A percentile compares a stretch with the other conserved stretches of the same genome.
These are phyloP conservation scores for Pseudogymnoascus sp. DNA, from an alignment of 2,329 filamentous ascomycete species.

Conservation along the genomic window DNA sequence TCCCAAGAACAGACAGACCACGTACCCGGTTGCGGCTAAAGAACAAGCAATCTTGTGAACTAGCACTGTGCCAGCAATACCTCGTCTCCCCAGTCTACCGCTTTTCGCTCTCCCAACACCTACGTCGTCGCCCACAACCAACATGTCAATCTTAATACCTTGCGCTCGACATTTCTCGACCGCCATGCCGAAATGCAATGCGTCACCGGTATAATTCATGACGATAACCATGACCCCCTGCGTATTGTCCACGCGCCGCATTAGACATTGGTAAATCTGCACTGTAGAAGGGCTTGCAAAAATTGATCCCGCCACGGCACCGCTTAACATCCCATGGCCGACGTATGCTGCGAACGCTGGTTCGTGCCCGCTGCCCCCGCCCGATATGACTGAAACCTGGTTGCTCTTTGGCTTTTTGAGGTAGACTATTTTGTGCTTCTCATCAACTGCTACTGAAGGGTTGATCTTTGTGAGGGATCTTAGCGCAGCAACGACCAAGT, in stretches of 20 bases:
- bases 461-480: too few species aligned
- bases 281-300: slow-evolving; percentile 37
- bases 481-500: too few species aligned
- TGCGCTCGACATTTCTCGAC: slow-evolving; percentile 32
- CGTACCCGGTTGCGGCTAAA: slow-evolving; percentile 20
- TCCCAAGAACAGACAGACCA: too few species aligned
- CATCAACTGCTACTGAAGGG: too few species aligned
- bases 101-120: slow-evolving; percentile 43
- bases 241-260: slow-evolving; percentile 22
- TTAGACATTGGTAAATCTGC: slow-evolving; percentile 37
- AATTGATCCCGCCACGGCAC: slow-evolving; percentile 36
- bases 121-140: slow-evolving; percentile 35
- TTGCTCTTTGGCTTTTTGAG: too few species aligned
- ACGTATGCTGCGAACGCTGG: slow-evolving; percentile 40
- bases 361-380: slow-evolving; percentile 27
- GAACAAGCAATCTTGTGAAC: slow-evolving; percentile 37
- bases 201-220: slow-evolving; percentile 39
- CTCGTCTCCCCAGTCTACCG: slow-evolving; percentile 42
- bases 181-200: slow-evolving; percentile 37
- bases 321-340: slow-evolving; percentile 34
- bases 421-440: too few species aligned
- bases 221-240: slow-evolving; percentile 34
- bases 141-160: slow-evolving; percentile 23
- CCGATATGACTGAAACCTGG: slow-evolving; percentile 14
- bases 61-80: slow-evolving; percentile 44